Percentiles rank a stretch among this genome's conserved stretches.
Conservation (phyloP, 202 grass and related monocot genomes). For the Bolboschoenoplectus hybrid region DNA sequence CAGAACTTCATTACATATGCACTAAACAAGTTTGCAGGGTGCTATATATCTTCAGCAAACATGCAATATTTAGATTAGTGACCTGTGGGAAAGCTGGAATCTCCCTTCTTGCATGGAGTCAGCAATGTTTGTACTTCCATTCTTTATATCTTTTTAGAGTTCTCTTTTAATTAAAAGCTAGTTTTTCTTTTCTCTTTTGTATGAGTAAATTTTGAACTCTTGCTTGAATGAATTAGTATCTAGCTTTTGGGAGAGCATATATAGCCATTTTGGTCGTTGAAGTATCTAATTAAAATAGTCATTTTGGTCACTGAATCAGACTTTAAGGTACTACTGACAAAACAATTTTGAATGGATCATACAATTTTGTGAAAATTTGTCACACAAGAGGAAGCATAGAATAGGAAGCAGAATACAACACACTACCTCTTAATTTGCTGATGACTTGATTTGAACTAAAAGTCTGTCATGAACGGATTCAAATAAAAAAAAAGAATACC, state of each 20-base stretch:
- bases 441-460: too few species aligned
- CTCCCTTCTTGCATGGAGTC: constrained; percentile 48
- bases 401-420: too few species aligned
- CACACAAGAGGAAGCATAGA: too few species aligned
- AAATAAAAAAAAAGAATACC: too few species aligned
- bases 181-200: background rate
- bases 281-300: too few species aligned
- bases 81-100: constrained; percentile 53
- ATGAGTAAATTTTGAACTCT: background rate
- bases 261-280: background rate
- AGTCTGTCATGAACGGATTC: too few species aligned
- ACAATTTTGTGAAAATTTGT: too few species aligned
- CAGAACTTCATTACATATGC: background rate
- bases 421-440: too few species aligned
- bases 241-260: background rate
- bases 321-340: too few species aligned
- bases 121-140: constrained; percentile 46
- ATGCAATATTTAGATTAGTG: background rate
- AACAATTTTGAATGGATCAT: too few species aligned
- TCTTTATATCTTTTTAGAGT: background rate
- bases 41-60: background rate
- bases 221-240: background rate
- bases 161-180: background rate
- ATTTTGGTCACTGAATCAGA: too few species aligned
- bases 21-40: background rate